phyloP scores from a whole-genome alignment of 202 grass and related monocot species.

The Panicum hallii region DNA sequence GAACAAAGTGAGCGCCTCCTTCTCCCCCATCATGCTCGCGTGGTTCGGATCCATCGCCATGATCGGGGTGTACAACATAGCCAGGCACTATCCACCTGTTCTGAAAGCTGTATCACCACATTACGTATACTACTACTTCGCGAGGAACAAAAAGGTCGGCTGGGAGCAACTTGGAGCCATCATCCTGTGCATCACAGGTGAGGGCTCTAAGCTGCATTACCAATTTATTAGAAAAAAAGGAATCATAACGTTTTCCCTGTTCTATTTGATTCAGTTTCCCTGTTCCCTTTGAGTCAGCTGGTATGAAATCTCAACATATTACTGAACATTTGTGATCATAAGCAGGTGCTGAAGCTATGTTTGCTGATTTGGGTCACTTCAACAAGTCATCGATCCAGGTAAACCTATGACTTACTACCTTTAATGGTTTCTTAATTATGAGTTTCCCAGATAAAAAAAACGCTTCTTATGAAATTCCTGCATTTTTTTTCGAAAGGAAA shows the following conservation, averaged over 20 bases:
- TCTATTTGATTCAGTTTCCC: too few relatives aligned
- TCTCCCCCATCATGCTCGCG: constrained; percentile 58
- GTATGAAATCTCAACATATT: neutral
- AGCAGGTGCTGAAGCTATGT: constrained; percentile 66
- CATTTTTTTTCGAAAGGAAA: neutral
- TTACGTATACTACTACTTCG: constrained; percentile 59
- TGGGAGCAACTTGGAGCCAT: constrained; percentile 66
- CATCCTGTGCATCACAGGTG: constrained; percentile 59
- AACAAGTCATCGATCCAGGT: constrained; percentile 57
- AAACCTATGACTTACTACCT: neutral
- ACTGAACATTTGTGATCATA: neutral
- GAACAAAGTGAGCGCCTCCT: constrained; percentile 52
- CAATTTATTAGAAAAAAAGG: too few relatives aligned
- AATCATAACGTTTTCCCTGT: too few relatives aligned
- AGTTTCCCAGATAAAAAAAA: too few relatives aligned
- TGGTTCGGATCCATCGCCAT: constrained; percentile 49
- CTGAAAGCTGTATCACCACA: constrained; percentile 50
- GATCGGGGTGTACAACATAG: constrained; percentile 55
- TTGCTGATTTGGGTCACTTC: constrained; percentile 69
- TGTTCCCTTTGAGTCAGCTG: neutral
- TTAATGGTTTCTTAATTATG: too few relatives aligned
- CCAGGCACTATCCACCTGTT: constrained; percentile 41
- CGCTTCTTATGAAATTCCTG: too few relatives aligned
- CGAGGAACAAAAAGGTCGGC: constrained; percentile 15
- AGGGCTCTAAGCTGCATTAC: too few relatives aligned